A percentile compares a stretch with the other conserved stretches of the same genome.
These are phyloP conservation scores for Phellopilus nigrolimitatus DNA, from an alignment of 1,284 basidiomycete species.

Conservation along the genomic window DNA sequence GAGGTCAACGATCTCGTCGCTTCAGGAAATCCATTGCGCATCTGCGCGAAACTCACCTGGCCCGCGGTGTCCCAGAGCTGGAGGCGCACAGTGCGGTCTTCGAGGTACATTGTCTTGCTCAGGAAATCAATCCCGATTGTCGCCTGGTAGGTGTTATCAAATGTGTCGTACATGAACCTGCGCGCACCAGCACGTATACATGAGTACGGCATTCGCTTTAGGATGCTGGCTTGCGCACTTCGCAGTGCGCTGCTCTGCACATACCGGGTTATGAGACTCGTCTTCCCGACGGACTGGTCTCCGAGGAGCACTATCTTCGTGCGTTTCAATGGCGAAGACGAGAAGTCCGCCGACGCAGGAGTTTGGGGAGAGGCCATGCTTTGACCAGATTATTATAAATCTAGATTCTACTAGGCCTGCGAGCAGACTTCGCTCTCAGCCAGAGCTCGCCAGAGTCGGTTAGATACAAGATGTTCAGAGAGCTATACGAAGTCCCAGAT, in stretches of 20 bases:
- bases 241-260: conserved; percentile 20
- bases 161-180: conserved; percentile 99
- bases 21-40: conserved; percentile 6
- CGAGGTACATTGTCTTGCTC: conserved; percentile 99
- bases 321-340: conserved; percentile 83
- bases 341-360: conserved; percentile 75
- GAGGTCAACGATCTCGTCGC: conserved; percentile 1
- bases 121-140: conserved; percentile 99
- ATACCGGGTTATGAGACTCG: conserved; percentile 93
- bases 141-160: conserved; percentile 99
- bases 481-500: no score
- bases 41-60: conserved; percentile 51
- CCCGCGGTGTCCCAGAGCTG: conserved; percentile 99
- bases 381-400: neutral
- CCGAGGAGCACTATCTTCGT: conserved; percentile 95
- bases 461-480: no score
- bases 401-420: neutral
- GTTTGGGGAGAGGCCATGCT: conserved; percentile 37
- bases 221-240: neutral
- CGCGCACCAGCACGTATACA: neutral
- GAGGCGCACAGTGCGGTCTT: conserved; percentile 95
- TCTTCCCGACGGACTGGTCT: conserved; percentile 94
- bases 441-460: neutral
- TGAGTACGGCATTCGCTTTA: neutral
- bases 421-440: no score